Conservation (phyloP, 352 stramenopile genomes). For the Globisporangium barbulae region DNA sequence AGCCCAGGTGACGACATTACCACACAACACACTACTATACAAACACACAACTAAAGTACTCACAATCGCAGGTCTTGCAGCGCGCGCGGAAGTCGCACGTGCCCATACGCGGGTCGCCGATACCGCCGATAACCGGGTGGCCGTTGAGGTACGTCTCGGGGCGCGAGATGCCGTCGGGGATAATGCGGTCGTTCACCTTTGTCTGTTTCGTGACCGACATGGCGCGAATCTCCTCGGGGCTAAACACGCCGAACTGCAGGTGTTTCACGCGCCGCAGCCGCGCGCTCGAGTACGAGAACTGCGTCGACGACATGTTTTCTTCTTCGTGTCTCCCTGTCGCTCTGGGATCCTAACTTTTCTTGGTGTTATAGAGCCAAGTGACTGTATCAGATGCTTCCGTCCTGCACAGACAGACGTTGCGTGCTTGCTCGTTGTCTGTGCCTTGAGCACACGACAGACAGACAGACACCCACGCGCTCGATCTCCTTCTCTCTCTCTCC, state of each 20-base stretch:
- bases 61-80: slow-evolving; percentile 92
- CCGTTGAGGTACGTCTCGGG: slow-evolving; percentile 89
- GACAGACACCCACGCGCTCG: slow-evolving; percentile 2
- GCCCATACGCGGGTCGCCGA: slow-evolving; percentile 98
- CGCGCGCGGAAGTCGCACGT: slow-evolving; percentile 86
- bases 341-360: neutral
- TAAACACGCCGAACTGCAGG: slow-evolving; percentile 98
- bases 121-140: slow-evolving; percentile 96
- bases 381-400: neutral
- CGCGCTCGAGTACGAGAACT: slow-evolving; percentile 96
- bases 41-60: slow-evolving; percentile 13
- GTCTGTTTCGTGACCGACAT: slow-evolving; percentile 97
- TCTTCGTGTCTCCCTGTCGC: slow-evolving; percentile 5
- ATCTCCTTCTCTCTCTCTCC: slow-evolving; percentile 14
- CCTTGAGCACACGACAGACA: neutral
- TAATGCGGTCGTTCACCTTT: slow-evolving; percentile 95
- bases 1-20: neutral
- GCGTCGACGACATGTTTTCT: slow-evolving; percentile 66
- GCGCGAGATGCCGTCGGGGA: slow-evolving; percentile 94
- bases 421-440: neutral
- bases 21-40: neutral
- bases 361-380: neutral
- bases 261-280: slow-evolving; percentile 95
- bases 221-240: slow-evolving; percentile 96
- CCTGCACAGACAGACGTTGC: neutral